Percentiles rank a stretch among this genome's conserved stretches.
phyloP scores from a whole-genome alignment of 2,329 filamentous ascomycete species.

The Dactylellina leptospora region DNA sequence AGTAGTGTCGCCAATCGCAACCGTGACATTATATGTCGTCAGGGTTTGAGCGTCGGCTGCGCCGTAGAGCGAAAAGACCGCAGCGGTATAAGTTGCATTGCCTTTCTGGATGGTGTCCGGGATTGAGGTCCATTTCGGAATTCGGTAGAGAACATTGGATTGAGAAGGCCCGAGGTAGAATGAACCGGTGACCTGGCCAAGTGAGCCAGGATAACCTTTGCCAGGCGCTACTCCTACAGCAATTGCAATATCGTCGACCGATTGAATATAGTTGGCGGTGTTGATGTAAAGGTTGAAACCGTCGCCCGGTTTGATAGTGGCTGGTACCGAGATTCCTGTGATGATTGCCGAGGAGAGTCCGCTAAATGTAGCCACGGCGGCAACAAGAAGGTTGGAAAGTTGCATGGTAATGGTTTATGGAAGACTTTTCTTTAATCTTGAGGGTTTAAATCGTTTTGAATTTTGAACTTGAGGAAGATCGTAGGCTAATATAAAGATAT shows the following conservation, averaged over 20 bases:
- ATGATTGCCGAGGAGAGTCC: conserved; percentile 53
- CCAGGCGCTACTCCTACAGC: conserved; percentile 53
- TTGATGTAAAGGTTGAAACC: conserved; percentile 55
- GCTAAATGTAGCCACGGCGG: conserved; percentile 27
- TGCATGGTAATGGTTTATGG: conserved; percentile 23
- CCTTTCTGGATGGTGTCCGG: conserved; percentile 27
- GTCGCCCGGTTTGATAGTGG: conserved; percentile 54
- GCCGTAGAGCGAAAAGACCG: conserved; percentile 32
- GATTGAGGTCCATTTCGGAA: conserved; percentile 29
- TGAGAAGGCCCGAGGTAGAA: conserved; percentile 54
- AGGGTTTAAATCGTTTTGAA: not conserved
- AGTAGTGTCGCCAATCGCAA: conserved; percentile 37
- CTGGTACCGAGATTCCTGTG: conserved; percentile 54
- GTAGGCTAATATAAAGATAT: not conserved
- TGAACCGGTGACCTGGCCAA: conserved; percentile 53
- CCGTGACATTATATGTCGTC: conserved; percentile 28
- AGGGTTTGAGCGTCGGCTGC: conserved; percentile 33
- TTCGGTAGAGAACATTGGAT: conserved; percentile 35
- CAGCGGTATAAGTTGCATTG: conserved; percentile 25
- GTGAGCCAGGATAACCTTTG: conserved; percentile 31
- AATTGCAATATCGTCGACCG: conserved; percentile 54
- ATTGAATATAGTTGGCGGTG: conserved; percentile 55
- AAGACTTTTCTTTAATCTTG: not conserved
- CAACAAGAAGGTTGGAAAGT: conserved; percentile 29
- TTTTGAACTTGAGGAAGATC: not conserved